These are phyloP conservation scores for Amylocarpus encephaloides DNA, from an alignment of 2,329 filamentous ascomycete genomes.

Conservation along the genomic window DNA sequence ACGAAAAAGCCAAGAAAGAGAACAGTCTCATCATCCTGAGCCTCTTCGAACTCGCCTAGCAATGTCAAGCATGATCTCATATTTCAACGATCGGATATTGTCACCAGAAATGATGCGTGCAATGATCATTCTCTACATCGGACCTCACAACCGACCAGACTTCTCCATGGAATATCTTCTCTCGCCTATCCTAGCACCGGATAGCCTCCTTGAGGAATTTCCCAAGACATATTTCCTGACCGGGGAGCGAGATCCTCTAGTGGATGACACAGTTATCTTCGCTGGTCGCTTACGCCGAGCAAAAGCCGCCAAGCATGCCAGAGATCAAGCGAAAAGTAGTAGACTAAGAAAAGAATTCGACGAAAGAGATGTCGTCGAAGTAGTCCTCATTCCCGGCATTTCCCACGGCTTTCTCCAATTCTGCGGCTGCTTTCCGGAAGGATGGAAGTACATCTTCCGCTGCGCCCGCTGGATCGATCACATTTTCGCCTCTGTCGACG, in stretches of 20 bases:
- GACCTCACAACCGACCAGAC: constrained; percentile 85
- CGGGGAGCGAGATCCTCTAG: constrained; percentile 88
- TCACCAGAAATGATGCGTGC: constrained; percentile 98
- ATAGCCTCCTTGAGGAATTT: constrained; percentile 74
- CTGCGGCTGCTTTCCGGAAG: constrained; percentile 78
- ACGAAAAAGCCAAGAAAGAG: constrained; percentile 1
- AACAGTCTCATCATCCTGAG: constrained; percentile 42
- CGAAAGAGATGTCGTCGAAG: constrained; percentile 71
- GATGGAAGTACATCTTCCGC: constrained; percentile 78
- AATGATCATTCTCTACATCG: constrained; percentile 98
- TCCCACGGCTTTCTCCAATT: constrained; percentile 95
- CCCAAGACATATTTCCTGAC: constrained; percentile 93
- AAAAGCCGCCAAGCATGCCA: constrained; percentile 49
- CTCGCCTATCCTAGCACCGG: constrained; percentile 83
- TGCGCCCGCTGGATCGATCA: constrained; percentile 78
- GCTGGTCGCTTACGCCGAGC: constrained; percentile 81
- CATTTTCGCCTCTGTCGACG: constrained; percentile 53
- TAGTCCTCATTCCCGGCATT: constrained; percentile 79
- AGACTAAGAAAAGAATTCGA: constrained; percentile 53
- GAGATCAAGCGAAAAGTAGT: constrained; percentile 50
- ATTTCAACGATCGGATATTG: constrained; percentile 91
- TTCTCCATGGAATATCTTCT: constrained; percentile 88
- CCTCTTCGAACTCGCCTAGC: constrained; percentile 78
- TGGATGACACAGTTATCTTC: constrained; percentile 96
- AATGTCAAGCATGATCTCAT: constrained; percentile 95